Evolutionary conservation across 2,329 filamentous ascomycete species (phyloP), one percentile per base, ranked within the genome.

Genomic region (Aureobasidium sp.): DNA sequence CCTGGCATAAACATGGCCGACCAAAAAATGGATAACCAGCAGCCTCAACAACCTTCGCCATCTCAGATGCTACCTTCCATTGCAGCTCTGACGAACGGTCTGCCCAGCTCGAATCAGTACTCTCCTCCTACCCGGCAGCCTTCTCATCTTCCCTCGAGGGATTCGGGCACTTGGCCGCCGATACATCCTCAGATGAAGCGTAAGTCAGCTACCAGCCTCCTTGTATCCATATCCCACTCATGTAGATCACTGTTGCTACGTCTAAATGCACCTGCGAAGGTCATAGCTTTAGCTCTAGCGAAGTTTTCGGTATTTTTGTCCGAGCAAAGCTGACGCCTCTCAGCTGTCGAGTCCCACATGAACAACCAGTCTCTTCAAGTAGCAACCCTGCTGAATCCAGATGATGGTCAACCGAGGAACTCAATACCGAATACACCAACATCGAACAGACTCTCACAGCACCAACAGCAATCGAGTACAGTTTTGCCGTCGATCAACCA

Each of bases 401-500:
- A 80, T 62, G 78, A 80, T 54, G 79, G 78, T 34, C 77, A 78
- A 32, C 75, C 76, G 21, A 74, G 78, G 27, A 66, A 67, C 55
- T 74, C 72, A 14, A 67, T 74, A 10, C 77, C 78, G 1, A 78
- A 75, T 62, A 80, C 78, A 42, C 72, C 70, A 21, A 70, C 70
- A 69, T 66, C 77, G 71, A 65, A 75, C 69, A 36, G 75, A 68
- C 64, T 75, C 62, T 71, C 63, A 37, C 21, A 61, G 25, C 59
- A 61, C 16, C 59, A 61, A 36, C 59, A 53, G 8, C 48, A 51
- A 32, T 54, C 36, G 14, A 66, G 76, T 62, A 69, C 71, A 27
- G 71, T 68, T 41, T 72, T 85, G 10, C 83, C 84, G 2, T 82
- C 82, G 0, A 79, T 85, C 64, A 85, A 84, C 58, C 82, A 85